Evolutionary conservation across 1,139 yeast genomes (phyloP).

Genomic region (Protomyces inundatus): DNA sequence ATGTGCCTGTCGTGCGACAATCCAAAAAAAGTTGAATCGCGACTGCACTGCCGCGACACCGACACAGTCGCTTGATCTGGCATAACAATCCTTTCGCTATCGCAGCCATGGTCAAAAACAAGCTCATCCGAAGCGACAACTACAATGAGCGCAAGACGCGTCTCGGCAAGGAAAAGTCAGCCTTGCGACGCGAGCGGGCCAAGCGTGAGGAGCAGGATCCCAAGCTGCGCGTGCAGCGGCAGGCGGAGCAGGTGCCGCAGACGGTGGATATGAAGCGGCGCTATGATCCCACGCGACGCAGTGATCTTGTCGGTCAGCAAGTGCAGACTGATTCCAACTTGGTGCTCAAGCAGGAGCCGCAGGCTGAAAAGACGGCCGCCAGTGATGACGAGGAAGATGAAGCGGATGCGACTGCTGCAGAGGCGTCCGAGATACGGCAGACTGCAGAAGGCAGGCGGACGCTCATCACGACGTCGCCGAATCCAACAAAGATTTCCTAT

Average conservation of each 20-base stretch:
- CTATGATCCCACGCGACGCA: slow-evolving; percentile 47
- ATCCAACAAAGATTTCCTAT: slow-evolving; percentile 81
- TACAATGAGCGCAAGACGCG: slow-evolving; percentile 21
- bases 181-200: slow-evolving; percentile 14
- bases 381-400: slow-evolving; percentile 33
- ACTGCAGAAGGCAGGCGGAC: slow-evolving; percentile 59
- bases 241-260: slow-evolving; percentile 72
- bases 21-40: too few species aligned
- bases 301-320: slow-evolving; percentile 8
- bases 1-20: too few species aligned
- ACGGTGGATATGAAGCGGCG: slow-evolving; percentile 87
- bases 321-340: slow-evolving; percentile 5
- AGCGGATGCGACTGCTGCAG: slow-evolving; percentile 50
- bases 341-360: slow-evolving; percentile 8
- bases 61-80: too few species aligned
- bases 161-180: slow-evolving; percentile 7
- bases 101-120: slow-evolving; percentile 16
- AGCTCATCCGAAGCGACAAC: slow-evolving; percentile 21
- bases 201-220: slow-evolving; percentile 21
- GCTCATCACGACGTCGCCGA: slow-evolving; percentile 77
- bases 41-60: too few species aligned
- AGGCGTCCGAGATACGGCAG: slow-evolving; percentile 48
- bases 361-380: background rate
- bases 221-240: slow-evolving; percentile 45
- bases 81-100: too few species aligned